These are phyloP conservation scores for Fusarium albidum DNA, from an alignment of 2,329 filamentous ascomycete genomes.

Conservation along the genomic window DNA sequence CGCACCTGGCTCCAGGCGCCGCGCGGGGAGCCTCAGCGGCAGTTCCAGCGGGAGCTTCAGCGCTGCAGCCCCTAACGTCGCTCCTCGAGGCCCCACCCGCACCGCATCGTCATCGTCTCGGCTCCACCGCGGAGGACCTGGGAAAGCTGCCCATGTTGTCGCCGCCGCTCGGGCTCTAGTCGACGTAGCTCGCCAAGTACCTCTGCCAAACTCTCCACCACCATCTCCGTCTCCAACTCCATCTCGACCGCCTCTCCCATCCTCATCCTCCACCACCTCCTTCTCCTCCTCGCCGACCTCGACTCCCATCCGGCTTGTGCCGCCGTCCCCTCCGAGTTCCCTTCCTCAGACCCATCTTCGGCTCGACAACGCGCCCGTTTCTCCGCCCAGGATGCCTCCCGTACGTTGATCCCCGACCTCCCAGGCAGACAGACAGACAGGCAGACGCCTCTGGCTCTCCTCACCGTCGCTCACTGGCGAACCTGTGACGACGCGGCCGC, in stretches of 20 bases:
- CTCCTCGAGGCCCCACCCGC: constrained; percentile 30
- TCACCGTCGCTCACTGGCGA: constrained; percentile 21
- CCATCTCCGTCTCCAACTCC: constrained; percentile 46
- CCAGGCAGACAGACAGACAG: no score
- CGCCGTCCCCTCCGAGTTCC: constrained; percentile 40
- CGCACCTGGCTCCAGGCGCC: constrained; percentile 9
- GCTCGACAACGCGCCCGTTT: constrained; percentile 38
- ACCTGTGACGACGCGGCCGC: constrained; percentile 26
- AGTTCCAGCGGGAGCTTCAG: constrained; percentile 27
- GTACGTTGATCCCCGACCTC: constrained; percentile 53
- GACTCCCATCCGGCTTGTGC: constrained; percentile 42
- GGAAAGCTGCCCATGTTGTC: constrained; percentile 23
- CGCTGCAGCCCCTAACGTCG: constrained; percentile 31
- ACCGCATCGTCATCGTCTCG: constrained; percentile 45
- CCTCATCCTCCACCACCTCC: constrained; percentile 43
- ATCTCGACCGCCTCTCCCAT: constrained; percentile 44
- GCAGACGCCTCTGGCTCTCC: constrained; percentile 8
- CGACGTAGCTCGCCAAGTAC: constrained; percentile 49
- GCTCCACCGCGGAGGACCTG: constrained; percentile 40
- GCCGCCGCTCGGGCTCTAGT: constrained; percentile 37
- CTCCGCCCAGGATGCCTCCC: constrained; percentile 61
- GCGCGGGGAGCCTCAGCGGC: constrained; percentile 12
- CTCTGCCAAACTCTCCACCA: constrained; percentile 53
- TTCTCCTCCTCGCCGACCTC: constrained; percentile 45
- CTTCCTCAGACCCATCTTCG: constrained; percentile 35